Base-by-base conservation (phyloP, 78 protist genomes). In the Cavenderia fasciculata region DNA sequence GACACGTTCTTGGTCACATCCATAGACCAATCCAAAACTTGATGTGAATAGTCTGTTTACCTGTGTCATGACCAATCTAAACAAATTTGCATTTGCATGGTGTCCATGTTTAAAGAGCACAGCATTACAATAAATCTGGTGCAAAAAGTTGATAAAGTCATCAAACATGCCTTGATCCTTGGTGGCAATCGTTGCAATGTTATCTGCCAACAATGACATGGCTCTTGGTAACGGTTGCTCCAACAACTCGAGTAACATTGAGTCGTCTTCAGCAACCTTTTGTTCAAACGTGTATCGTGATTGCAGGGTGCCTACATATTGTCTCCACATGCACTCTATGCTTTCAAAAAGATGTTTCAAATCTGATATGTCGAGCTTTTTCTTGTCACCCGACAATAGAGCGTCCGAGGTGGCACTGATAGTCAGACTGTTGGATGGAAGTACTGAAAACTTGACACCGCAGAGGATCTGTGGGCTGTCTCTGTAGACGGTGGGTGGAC, bases 371-470 rank as follows among this genome's bases (percentile, higher is more conserved):
- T n/a, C n/a, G n/a, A n/a, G n/a, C n/a, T n/a, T n/a, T n/a, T n/a
- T n/a, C n/a, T n/a, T n/a, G n/a, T n/a, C n/a, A n/a, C n/a, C n/a
- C 16, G 33, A 43, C 4, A 63, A 4, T 4, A 40, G 2, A 21
- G 51, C 72, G 4, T 63, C 72, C 33, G 33, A 19, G 2, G 72
- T 12, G 4, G 14, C 33, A 19, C 43, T n/a, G 12, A 63, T 10
- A n/a, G 14, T 23, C 0, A 59, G 14, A 18, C 59, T 41, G 18
- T 31, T 27, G 10, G n/a, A 27, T 6, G 57, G 21, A n/a, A 77
- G 31, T 11, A 49, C 29, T 36, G 54, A n/a, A 34, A 77, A 77
- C 11, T 40, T 57, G 6, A 77, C 33, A 44, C 87, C 87, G 31
- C 46, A 25, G 7, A 69, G 7, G 25, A 69, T 23, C 16, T 47